Evolutionary conservation across 768 basidiomycete genomes (phyloP), one percentile per base, ranked within the genome.

Genomic region (Collybia mongolica): DNA sequence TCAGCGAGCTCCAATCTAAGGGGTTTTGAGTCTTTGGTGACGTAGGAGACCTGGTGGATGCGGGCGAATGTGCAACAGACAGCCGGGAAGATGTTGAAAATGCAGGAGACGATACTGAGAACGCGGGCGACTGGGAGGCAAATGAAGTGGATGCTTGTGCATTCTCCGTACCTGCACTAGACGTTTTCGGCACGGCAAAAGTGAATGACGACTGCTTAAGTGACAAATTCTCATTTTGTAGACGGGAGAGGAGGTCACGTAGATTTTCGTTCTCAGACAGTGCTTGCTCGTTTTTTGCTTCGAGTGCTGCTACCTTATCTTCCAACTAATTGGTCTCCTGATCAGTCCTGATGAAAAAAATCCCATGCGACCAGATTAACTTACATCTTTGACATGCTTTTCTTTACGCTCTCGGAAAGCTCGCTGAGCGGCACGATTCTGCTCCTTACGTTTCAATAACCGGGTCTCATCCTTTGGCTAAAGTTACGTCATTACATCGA

Each of bases 351-450:
- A 39, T 17, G 39, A 23, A 26, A 32, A 32, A 6, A 32, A 18
- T 40, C 38, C 45, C 55, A 40, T 52, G 29, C 14, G 49, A 35
- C 29, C 39, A 20, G 40, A 14, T 20, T 20, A 1, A 78, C 92
- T 73, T 62, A 97, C 94, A 65, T 97, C 94, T 65, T 92, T 93
- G 56, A 98, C 92, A 66, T 97, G 94, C 61, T 91, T 93, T 72
- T 99, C 96, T 70, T 98, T 95, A 54, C 96, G 81, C 68, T 98
- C 97, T 48, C 96, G 77, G 75, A 99, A 99, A 1, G 96, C 96
- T 46, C 96, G 85, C 69, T 99, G 97, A 6, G 96, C 96, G 2
- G 94, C 93, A 48, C 96, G 79, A 60, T 99, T 99, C 71, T 98
- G 96, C 60, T 98, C 91, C 72, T 98, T 98, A 54, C 96, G 85